Evolutionary conservation across 192 early-diverging fungal species (phyloP).

Genomic region (Pilobolus umbonatus): DNA sequence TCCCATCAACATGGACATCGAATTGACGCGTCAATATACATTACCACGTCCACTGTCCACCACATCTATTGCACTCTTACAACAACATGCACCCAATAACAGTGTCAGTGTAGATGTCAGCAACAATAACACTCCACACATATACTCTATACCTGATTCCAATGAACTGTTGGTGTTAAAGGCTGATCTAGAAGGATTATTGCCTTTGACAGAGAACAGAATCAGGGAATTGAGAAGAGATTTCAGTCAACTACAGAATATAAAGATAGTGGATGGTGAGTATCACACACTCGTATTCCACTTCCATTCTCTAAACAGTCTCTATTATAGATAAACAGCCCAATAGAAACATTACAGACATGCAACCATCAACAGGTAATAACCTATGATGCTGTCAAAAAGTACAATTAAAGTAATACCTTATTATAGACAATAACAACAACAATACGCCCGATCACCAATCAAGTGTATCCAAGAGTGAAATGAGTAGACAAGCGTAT

Average conservation of each 20-base stretch:
- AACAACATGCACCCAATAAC: background rate
- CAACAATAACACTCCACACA: background rate
- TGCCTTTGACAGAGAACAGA: conserved; percentile 22
- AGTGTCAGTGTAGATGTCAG: background rate
- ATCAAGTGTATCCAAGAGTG: conserved; percentile 6
- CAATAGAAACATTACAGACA: too few species aligned
- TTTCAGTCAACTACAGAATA: conserved; percentile 19
- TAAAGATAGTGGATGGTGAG: conserved; percentile 20
- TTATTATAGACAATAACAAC: too few species aligned
- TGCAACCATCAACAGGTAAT: too few species aligned
- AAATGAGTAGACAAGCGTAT: conserved; percentile 14
- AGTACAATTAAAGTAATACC: too few species aligned
- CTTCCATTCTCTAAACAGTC: background rate
- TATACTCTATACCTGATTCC: conserved; percentile 21
- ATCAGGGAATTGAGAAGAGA: conserved; percentile 20
- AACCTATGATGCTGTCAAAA: too few species aligned
- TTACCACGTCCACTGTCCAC: conserved; percentile 4
- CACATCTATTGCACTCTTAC: background rate
- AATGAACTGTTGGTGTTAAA: conserved; percentile 26
- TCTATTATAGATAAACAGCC: background rate
- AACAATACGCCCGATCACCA: too few species aligned
- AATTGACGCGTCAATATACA: conserved; percentile 17
- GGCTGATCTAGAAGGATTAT: conserved; percentile 22
- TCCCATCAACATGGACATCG: conserved; percentile 3
- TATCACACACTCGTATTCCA: background rate